Conservation (phyloP, 83 land plant genomes). For the Thuja plicata region DNA sequence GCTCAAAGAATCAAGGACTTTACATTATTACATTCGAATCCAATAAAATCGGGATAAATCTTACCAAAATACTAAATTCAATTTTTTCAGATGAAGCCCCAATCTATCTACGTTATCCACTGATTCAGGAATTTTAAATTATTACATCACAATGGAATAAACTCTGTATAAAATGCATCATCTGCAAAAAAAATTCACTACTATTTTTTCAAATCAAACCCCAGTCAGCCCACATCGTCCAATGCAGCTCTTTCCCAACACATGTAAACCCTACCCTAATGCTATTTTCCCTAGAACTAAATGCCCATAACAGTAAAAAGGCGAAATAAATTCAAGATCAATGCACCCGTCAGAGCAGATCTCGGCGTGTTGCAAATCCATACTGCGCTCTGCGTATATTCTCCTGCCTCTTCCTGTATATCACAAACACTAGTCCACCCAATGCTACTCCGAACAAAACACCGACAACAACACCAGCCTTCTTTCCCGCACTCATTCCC, state of each 20-base stretch:
- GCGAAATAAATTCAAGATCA: neutral
- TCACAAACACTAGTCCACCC: neutral
- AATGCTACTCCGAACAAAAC: neutral
- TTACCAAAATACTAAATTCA: neutral
- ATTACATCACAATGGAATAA: neutral
- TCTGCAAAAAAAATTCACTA: neutral
- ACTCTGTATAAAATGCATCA: neutral
- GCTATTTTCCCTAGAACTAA: neutral
- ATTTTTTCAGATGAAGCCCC: neutral
- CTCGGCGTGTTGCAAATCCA: constrained; percentile 7
- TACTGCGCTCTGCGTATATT: constrained; percentile 5
- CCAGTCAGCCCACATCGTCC: neutral
- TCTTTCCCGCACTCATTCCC: neutral
- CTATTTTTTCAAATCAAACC: neutral
- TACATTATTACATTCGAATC: neutral
- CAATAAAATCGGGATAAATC: neutral
- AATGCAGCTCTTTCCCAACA: neutral
- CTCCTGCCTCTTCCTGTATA: constrained; percentile 13
- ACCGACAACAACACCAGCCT: neutral
- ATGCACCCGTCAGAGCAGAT: neutral
- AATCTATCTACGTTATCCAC: neutral
- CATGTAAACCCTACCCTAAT: neutral
- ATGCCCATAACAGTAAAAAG: neutral
- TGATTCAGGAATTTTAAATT: neutral
- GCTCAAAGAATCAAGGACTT: neutral